Base-by-base conservation (phyloP, 1,284 basidiomycete genomes). In the Phenoliferia sp. region DNA sequence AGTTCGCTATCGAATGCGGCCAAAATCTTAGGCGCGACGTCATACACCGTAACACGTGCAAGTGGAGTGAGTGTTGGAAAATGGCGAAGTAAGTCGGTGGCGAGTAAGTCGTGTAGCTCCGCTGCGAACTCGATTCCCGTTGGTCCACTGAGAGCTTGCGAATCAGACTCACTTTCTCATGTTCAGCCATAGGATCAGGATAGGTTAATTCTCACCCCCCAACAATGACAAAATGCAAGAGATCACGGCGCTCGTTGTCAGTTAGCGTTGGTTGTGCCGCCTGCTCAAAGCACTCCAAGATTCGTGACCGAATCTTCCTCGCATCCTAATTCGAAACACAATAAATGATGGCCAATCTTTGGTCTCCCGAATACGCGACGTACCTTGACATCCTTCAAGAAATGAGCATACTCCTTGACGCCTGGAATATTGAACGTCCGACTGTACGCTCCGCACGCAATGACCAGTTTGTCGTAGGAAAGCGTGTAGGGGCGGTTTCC, bases 381-480 rank as follows among this genome's bases (percentile, higher is more conserved):
- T 12, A 44, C 39, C 39, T 58, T 83, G 54, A 91, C 86, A 69
- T 91, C 89, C 77, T 93, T 94, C 31, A 94, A 80, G 77, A 93
- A 92, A 73, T 88, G 85, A 0, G 88, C 89, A 70, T 91, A 82
- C 73, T 90, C 87, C 74, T 88, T 87, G 28, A 92, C 76, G 2
- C 78, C 79, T 3, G 75, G 71, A 62, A 84, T 80, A 66, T 86
- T 87, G 66, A 83, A 84, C 0, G 80, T 92, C 75, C 92, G 90
- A 1, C 85, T 87, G 78, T 94, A 93, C 62, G 88, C 87, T 0
- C 92, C 92, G 1, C 92, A 90, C 2, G 89, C 86, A 63, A 94
- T 86, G 58, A 94, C 85, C 6, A 95, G 83, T 77, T 89, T 90
- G 79, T 94, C 91, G 75, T 89, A 92, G 62, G 79, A 78, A 67